Evolutionary conservation across 306 rosid species (phyloP).

Genomic region (Cotoneaster glaucophyllus): DNA sequence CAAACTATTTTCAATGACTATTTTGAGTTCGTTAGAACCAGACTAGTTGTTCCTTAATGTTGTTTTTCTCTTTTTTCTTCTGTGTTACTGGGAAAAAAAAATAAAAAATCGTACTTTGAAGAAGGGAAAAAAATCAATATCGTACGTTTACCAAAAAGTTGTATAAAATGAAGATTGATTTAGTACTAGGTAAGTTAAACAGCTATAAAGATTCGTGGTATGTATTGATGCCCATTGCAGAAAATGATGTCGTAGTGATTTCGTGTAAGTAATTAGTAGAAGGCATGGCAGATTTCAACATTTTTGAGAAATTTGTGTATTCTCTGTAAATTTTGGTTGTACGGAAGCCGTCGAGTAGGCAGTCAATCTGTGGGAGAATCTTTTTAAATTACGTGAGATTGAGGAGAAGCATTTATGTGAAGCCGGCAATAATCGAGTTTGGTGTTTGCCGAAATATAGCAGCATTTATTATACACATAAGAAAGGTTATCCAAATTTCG

Average conservation of each 20-base stretch:
- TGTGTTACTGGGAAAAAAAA: no score
- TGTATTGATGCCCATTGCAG: not conserved
- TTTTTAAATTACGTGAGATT: not conserved
- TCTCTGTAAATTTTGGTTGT: not conserved
- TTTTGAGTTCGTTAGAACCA: no score
- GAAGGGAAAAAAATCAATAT: no score
- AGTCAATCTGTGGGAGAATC: not conserved
- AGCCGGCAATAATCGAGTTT: slow-evolving; percentile 42
- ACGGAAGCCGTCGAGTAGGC: not conserved
- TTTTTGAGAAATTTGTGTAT: not conserved
- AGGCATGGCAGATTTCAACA: not conserved
- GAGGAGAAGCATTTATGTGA: not conserved
- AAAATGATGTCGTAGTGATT: not conserved
- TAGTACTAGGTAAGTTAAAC: no score
- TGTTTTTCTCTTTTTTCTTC: no score
- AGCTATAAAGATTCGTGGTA: no score
- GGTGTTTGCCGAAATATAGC: slow-evolving; percentile 26
- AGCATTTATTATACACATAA: slow-evolving; percentile 26
- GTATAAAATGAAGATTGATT: no score
- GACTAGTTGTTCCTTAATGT: no score
- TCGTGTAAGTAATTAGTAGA: not conserved
- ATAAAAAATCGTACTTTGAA: no score
- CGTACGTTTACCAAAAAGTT: no score
- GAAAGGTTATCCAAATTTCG: not conserved
- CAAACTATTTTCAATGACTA: no score